Base-by-base conservation (phyloP, 2,329 filamentous ascomycete species). In the Rhytidhysteron rufulum region DNA sequence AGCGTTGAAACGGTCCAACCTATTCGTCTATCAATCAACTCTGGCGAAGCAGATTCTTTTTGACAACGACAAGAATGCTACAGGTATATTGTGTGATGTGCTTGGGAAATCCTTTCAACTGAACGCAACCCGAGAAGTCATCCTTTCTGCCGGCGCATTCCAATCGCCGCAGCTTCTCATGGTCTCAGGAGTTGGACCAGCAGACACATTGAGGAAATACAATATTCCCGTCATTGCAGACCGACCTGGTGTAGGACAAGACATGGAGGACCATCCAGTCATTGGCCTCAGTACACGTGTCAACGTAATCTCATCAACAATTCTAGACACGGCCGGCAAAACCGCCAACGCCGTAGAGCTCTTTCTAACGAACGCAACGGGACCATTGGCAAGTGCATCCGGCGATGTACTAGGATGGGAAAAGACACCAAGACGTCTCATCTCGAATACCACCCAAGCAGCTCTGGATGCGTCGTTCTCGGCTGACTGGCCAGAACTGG, bases 11-110 rank as follows among this genome's bases (percentile, higher is more conserved):
- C 30, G 37, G 15, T 2, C 18, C 8, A 51, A 51, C 32, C 15
- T 55, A n/a, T 22, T 50, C 8, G 44, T 54, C 6, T 49, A 89
- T 36, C 88, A 89, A 51, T 82, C 85, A 0, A 85, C 85, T 16
- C 69, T 89, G 4, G 81, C 88, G 0, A 41, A 37, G 25, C 49
- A 48, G 36, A 35, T 56, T 9, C 5, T 52, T 3, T 55, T 58
- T 22, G 30, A 52, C 13, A 42, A 39, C 13, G 39, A 32, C 10
- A 38, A 49, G 24, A 25, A 8, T 16, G 50, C 50, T n/a, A 22
- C 37, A 13, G 47, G 49, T 11, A 43, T 51, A 4, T n/a, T 22
- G 4, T 42, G 37, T 33, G 46, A 40, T 31, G 45, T 44, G 16
- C 20, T 17, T 3, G 49, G 49, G 3, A 45, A 41, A 18, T 27